These are phyloP conservation scores for Reticulascus tulasneorum DNA, from an alignment of 2,329 filamentous ascomycete species.

Conservation along the genomic window DNA sequence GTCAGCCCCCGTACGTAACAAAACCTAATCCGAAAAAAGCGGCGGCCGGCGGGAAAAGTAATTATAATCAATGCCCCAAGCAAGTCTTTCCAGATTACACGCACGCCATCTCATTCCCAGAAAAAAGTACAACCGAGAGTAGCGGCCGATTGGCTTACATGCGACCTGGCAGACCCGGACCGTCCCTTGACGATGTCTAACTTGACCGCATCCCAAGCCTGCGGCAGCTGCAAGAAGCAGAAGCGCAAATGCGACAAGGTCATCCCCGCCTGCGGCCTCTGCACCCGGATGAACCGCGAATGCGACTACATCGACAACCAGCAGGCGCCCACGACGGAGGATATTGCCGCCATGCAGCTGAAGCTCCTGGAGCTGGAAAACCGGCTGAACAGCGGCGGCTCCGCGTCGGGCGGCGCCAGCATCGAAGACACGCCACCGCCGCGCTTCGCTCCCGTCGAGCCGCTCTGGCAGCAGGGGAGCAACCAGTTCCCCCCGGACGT, in stretches of 20 bases:
- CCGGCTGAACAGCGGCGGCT: constrained; percentile 20
- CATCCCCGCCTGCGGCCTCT: constrained; percentile 43
- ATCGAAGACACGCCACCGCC: constrained; percentile 1
- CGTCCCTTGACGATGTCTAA: no score
- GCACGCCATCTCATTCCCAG: no score
- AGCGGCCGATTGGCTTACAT: no score
- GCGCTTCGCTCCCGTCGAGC: neutral
- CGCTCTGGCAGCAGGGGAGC: constrained; percentile 1
- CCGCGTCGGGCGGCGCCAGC: neutral
- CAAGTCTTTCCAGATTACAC: no score
- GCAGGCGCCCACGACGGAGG: constrained; percentile 32
- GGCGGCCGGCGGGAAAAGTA: no score
- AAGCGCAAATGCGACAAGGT: constrained; percentile 51
- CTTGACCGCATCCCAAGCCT: constrained; percentile 8
- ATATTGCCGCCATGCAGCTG: constrained; percentile 31
- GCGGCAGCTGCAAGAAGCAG: constrained; percentile 22
- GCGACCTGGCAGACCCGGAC: no score
- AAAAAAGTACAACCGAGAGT: no score
- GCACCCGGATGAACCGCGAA: constrained; percentile 33
- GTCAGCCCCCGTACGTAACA: no score
- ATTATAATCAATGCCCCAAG: no score
- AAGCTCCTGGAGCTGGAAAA: constrained; percentile 34
- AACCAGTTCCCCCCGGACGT: constrained; percentile 34
- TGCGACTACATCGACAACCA: constrained; percentile 37
- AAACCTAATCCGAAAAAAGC: no score